A percentile compares a stretch with the other conserved stretches of the same genome.
These are phyloP conservation scores for Hortaea werneckii DNA, from an alignment of 2,329 filamentous ascomycete genomes.

Conservation along the genomic window DNA sequence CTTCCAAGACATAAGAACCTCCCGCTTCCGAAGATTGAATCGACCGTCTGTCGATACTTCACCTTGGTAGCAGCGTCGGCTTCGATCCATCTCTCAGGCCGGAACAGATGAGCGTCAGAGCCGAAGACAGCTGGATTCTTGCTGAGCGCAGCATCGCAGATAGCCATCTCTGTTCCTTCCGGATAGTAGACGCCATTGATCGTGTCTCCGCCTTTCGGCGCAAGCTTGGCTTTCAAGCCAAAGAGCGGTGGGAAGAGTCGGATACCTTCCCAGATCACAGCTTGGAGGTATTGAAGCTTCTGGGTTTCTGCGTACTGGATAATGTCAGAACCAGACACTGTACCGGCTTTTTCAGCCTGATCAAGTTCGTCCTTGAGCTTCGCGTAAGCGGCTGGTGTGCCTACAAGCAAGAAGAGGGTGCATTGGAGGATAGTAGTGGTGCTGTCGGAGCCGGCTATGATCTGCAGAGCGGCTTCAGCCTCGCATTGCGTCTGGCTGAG, in stretches of 20 bases:
- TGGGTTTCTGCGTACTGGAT: constrained; percentile 15
- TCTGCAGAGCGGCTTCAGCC: constrained; percentile 32
- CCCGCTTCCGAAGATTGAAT: constrained; percentile 38
- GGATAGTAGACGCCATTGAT: constrained; percentile 34
- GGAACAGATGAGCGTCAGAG: constrained; percentile 33
- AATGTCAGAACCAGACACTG: not conserved
- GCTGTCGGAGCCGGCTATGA: constrained; percentile 46
- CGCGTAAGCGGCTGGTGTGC: constrained; percentile 34
- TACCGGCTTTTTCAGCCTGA: constrained; percentile 10
- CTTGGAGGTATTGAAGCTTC: constrained; percentile 22
- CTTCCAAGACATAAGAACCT: constrained; percentile 39
- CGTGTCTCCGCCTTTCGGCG: constrained; percentile 18
- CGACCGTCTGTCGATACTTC: constrained; percentile 32
- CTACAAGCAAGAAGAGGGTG: constrained; percentile 40
- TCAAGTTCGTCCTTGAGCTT: constrained; percentile 41
- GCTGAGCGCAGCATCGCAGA: constrained; percentile 34
- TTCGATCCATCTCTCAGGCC: constrained; percentile 43
- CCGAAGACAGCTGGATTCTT: constrained; percentile 30
- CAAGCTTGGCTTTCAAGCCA: constrained; percentile 17
- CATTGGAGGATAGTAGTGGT: constrained; percentile 43
- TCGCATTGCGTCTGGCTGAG: constrained; percentile 28
- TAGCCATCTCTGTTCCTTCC: constrained; percentile 37
- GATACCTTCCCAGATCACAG: constrained; percentile 23
- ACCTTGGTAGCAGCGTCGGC: constrained; percentile 24
- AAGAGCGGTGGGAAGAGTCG: constrained; percentile 22